Conservation (phyloP, 2,329 filamentous ascomycete genomes). For the Scortechinia acanthostroma region DNA sequence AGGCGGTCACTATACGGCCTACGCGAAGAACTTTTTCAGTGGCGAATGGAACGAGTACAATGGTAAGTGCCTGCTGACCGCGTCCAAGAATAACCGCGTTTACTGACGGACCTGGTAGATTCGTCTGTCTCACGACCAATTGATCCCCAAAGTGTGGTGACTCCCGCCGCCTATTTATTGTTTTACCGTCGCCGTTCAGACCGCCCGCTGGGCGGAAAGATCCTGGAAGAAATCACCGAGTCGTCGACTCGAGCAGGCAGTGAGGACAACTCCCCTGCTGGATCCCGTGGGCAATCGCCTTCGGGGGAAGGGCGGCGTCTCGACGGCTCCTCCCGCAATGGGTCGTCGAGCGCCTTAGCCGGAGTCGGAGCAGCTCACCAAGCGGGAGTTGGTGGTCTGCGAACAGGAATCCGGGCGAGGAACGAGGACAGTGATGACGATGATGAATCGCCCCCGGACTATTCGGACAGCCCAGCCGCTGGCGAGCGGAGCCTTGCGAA, state of each 20-base stretch:
- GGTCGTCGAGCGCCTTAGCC: conserved; percentile 81
- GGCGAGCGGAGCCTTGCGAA: not conserved
- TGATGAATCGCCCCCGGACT: not conserved
- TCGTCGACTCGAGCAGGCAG: not conserved
- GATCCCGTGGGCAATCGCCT: conserved; percentile 7
- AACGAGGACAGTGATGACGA: not conserved
- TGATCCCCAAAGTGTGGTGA: conserved; percentile 31
- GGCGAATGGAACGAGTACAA: conserved; percentile 94
- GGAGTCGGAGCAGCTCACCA: conserved; percentile 71
- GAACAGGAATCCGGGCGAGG: not conserved
- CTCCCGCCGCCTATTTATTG: conserved; percentile 77
- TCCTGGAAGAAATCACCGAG: not conserved
- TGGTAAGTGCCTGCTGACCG: conserved; percentile 56
- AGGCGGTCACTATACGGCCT: conserved; percentile 93
- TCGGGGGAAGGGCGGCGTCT: conserved; percentile 82
- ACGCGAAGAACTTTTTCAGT: conserved; percentile 85
- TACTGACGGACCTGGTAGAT: not conserved
- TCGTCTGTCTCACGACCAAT: not conserved
- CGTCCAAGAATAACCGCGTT: too few species aligned
- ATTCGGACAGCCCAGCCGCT: not conserved
- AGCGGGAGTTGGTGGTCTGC: conserved; percentile 24
- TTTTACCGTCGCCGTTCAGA: conserved; percentile 87
- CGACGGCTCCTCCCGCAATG: conserved; percentile 76
- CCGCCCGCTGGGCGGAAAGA: conserved; percentile 65
- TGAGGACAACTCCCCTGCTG: not conserved